Percentiles rank a stretch among this genome's conserved stretches.
Conservation (phyloP, 1,139 yeast genomes). For the Candida frijolesensis region DNA sequence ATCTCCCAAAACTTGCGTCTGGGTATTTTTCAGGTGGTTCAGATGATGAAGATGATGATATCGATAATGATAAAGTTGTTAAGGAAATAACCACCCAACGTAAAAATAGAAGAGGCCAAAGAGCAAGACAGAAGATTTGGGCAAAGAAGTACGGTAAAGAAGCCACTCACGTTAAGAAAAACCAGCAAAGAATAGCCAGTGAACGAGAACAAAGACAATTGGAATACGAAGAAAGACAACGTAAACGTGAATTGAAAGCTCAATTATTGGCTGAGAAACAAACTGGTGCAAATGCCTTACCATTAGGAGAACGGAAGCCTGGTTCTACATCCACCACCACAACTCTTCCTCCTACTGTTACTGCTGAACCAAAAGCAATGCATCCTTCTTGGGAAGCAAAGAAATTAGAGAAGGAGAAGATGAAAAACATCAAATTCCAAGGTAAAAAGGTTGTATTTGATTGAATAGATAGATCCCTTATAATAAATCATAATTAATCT, state of each 20-base stretch:
- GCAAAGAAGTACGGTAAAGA: conserved; percentile 80
- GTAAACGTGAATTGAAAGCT: conserved; percentile 61
- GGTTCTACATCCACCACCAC: conserved; percentile 6
- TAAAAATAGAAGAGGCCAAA: conserved; percentile 93
- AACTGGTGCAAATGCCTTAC: conserved; percentile 43
- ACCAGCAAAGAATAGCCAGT: conserved; percentile 51
- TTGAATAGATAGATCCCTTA: conserved; percentile 19
- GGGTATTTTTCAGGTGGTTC: conserved; percentile 85
- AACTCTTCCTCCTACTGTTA: conserved; percentile 7
- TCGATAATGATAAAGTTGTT: conserved; percentile 62
- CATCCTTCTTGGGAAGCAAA: conserved; percentile 99
- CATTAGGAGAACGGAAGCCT: conserved; percentile 40
- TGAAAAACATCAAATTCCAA: conserved; percentile 64
- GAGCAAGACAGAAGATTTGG: conserved; percentile 97
- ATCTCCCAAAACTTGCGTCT: conserved; percentile 68
- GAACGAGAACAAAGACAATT: conserved; percentile 61
- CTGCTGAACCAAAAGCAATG: conserved; percentile 28
- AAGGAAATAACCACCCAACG: conserved; percentile 54
- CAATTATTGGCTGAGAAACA: conserved; percentile 31
- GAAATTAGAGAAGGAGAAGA: conserved; percentile 65
- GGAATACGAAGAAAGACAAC: conserved; percentile 75
- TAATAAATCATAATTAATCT: conserved; percentile 28
- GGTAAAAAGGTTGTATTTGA: conserved; percentile 87
- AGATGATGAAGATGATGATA: conserved; percentile 57
- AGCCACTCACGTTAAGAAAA: conserved; percentile 82